Conservation (phyloP, 139 green algal genomes). For the Volvox reticuliferus region DNA sequence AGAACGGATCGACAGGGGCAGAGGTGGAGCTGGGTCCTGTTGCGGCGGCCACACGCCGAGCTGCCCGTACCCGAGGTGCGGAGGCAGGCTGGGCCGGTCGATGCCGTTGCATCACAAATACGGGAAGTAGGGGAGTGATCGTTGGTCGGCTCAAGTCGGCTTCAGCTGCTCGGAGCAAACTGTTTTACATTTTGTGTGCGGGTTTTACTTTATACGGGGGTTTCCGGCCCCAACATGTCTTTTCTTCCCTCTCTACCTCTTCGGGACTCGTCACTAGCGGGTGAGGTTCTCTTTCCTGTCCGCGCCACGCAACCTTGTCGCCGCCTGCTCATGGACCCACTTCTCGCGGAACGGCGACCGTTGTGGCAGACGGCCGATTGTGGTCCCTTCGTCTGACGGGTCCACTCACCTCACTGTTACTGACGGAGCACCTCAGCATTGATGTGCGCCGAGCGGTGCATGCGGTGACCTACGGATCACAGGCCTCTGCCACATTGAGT, state of each 20-base stretch:
- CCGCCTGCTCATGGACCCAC: too few species aligned
- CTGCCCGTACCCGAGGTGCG: neutral
- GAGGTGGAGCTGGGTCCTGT: slow-evolving; percentile 13
- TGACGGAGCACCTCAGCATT: slow-evolving; percentile 19
- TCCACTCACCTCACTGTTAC: neutral
- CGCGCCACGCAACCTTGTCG: too few species aligned
- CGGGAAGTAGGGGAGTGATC: too few species aligned
- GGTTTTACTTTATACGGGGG: too few species aligned
- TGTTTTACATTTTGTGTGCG: neutral
- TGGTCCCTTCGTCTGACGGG: neutral
- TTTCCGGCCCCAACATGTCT: neutral
- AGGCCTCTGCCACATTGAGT: slow-evolving; percentile 7
- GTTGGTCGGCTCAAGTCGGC: too few species aligned
- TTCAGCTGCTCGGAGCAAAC: too few species aligned
- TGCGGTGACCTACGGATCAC: slow-evolving; percentile 13
- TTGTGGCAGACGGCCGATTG: neutral
- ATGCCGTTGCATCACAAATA: too few species aligned
- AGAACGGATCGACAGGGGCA: neutral
- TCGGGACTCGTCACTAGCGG: neutral
- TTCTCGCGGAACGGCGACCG: too few species aligned
- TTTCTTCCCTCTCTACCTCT: neutral
- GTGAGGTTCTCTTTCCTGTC: neutral
- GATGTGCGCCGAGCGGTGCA: slow-evolving; percentile 1
- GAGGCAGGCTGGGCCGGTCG: too few species aligned
- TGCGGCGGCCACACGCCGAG: neutral